phyloP scores from a whole-genome alignment of 139 green algal genomes.

The Chlorella sorokiniana region DNA sequence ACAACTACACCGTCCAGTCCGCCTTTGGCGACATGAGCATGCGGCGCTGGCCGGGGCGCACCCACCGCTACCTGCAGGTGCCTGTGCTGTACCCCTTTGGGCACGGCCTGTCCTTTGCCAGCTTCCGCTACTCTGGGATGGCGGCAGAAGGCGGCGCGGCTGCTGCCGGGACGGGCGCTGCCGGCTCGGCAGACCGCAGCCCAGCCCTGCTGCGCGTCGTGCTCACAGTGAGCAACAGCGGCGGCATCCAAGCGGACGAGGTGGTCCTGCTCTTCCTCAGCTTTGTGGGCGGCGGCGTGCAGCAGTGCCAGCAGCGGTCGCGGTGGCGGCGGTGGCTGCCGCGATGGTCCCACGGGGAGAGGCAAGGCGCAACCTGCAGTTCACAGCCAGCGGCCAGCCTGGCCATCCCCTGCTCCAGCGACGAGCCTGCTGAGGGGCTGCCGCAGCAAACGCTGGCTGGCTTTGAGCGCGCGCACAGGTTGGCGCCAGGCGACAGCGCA shows the following conservation, averaged over 20 bases:
- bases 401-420: no score
- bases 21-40: slow-evolving; percentile 46
- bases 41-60: slow-evolving; percentile 36
- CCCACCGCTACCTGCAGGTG: slow-evolving; percentile 33
- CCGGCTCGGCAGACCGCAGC: neutral
- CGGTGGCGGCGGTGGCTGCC: neutral
- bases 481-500: no score
- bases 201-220: neutral
- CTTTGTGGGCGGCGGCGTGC: neutral
- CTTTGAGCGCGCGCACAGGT: no score
- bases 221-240: neutral
- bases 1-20: slow-evolving; percentile 45
- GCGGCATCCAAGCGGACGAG: neutral
- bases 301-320: neutral
- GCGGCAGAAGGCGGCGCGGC: neutral
- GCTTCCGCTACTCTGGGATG: slow-evolving; percentile 21
- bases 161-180: neutral
- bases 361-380: no score
- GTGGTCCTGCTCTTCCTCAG: neutral
- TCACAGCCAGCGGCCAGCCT: no score
- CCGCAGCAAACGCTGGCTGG: no score
- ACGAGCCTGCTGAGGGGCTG: no score
- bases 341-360: no score
- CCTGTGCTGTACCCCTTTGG: slow-evolving; percentile 39
- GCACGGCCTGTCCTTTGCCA: slow-evolving; percentile 42